These are phyloP conservation scores for Amphibolis antarctica DNA, from an alignment of 106 monocot genomes.

Conservation along the genomic window DNA sequence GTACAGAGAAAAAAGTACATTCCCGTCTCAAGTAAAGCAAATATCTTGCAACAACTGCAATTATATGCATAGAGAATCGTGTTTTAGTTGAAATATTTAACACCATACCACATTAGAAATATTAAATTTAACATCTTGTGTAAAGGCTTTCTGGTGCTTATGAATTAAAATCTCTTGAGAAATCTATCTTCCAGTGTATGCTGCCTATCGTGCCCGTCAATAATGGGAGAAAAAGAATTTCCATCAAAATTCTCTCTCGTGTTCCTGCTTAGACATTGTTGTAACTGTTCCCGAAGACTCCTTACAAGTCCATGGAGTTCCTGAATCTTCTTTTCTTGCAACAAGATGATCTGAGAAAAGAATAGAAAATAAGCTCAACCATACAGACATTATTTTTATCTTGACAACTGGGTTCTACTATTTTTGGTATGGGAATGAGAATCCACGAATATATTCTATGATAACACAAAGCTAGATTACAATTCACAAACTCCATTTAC, in stretches of 20 bases:
- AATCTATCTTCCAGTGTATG: not conserved
- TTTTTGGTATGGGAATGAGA: too few species aligned
- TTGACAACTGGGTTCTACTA: not conserved
- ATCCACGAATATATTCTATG: too few species aligned
- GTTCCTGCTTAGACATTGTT: conserved; percentile 5
- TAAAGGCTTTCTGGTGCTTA: not conserved
- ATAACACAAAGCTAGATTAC: too few species aligned
- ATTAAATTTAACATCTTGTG: conserved; percentile 1
- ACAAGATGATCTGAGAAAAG: conserved; percentile 5
- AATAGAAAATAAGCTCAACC: not conserved
- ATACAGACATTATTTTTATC: not conserved
- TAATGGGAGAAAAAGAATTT: not conserved
- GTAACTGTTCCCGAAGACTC: conserved; percentile 8
- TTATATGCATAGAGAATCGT: not conserved
- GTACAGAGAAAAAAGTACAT: too few species aligned
- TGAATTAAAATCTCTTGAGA: not conserved
- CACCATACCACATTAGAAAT: not conserved
- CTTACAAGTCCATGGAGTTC: conserved; percentile 5
- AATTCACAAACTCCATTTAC: too few species aligned
- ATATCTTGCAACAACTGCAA: not conserved
- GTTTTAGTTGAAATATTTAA: conserved; percentile 1
- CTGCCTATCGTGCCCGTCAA: conserved; percentile 6
- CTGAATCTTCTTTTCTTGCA: conserved; percentile 12
- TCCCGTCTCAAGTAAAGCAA: not conserved
- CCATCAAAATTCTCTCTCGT: not conserved